Evolutionary conservation across 176 grass and related monocot species (phyloP).

Genomic region (Avena atlantica): DNA sequence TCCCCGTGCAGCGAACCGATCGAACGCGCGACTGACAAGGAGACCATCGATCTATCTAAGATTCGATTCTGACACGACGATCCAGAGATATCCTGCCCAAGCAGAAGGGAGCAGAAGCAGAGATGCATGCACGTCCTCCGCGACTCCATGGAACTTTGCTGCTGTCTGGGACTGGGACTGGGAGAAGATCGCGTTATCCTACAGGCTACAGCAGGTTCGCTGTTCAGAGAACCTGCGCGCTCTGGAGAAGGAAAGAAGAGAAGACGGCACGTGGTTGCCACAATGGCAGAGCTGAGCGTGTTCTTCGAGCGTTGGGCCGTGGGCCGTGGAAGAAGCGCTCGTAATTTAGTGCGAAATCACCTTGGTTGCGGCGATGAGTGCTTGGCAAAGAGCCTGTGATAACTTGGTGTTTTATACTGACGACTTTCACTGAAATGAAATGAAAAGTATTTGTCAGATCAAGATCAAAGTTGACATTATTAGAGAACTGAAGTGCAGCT

Average conservation of each 20-base stretch:
- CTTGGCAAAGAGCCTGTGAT: neutral
- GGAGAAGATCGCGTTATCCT: neutral
- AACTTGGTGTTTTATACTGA: too few species aligned
- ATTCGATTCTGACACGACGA: conserved; percentile 25
- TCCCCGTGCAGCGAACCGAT: conserved; percentile 26
- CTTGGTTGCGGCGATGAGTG: neutral
- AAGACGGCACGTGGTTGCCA: conserved; percentile 32
- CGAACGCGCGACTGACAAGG: neutral
- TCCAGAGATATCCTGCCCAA: conserved; percentile 15
- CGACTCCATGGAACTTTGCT: conserved; percentile 13
- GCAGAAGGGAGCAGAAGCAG: neutral
- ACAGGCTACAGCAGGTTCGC: neutral
- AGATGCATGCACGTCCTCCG: conserved; percentile 7
- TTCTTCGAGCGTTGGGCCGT: neutral
- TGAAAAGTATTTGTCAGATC: neutral
- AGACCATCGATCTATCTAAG: conserved; percentile 47
- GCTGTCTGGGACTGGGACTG: conserved; percentile 42
- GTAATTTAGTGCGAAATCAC: neutral
- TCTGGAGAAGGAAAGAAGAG: neutral
- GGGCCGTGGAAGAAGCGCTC: neutral
- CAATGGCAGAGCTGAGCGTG: too few species aligned
- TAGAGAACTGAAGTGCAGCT: neutral
- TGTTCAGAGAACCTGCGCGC: conserved; percentile 54
- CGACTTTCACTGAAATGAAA: too few species aligned
- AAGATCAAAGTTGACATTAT: neutral